Evolutionary conservation across 208 protist genomes (phyloP).

Genomic region (Histomonas meleagridis): DNA sequence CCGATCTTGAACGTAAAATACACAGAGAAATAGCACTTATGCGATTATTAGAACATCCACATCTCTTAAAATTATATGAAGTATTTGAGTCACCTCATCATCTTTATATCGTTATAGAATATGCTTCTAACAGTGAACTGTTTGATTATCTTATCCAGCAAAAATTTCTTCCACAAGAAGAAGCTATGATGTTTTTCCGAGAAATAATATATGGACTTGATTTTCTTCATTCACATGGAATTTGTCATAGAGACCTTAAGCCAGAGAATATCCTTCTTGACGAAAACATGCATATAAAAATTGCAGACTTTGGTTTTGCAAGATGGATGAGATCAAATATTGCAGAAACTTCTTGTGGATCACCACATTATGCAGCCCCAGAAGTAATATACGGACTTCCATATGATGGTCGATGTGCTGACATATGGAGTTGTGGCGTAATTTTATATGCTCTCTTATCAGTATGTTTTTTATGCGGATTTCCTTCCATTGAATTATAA

Average conservation of each 20-base stretch:
- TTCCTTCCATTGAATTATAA: too few relatives aligned
- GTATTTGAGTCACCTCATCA: not conserved
- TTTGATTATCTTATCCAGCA: not conserved
- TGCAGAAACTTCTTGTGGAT: not conserved
- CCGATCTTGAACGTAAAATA: not conserved
- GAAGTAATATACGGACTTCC: not conserved
- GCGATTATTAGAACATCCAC: not conserved
- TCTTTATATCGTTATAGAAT: constrained; percentile 27
- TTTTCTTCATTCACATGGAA: not conserved
- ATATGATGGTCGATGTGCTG: not conserved
- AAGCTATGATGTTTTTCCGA: not conserved
- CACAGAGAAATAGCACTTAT: not conserved
- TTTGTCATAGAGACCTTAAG: constrained; percentile 23
- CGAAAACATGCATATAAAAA: not conserved
- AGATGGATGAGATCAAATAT: not conserved
- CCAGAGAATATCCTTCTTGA: not conserved
- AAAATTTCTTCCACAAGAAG: not conserved
- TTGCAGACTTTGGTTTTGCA: constrained; percentile 15
- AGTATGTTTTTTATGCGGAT: not conserved
- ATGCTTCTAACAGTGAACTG: not conserved
- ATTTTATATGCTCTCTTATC: not conserved
- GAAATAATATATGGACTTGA: constrained; percentile 26
- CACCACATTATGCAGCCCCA: not conserved
- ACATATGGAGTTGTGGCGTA: constrained; percentile 9
- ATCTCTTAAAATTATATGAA: not conserved